These are phyloP conservation scores for Ceratobasidium sp. DNA, from an alignment of 1,284 basidiomycete species.

Conservation along the genomic window DNA sequence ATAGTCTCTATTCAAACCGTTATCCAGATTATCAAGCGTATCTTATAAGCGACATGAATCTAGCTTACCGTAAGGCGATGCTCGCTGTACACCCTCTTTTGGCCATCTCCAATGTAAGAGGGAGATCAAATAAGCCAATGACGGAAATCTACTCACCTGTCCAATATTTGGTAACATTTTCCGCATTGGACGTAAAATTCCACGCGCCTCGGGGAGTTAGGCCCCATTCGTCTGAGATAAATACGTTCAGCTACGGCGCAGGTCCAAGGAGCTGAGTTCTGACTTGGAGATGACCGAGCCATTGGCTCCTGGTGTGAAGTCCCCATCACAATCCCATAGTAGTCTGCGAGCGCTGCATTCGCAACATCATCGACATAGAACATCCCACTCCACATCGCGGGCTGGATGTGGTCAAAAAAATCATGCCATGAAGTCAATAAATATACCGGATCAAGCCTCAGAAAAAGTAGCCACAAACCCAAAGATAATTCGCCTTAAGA, in stretches of 20 bases:
- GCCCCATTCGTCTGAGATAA: conserved; percentile 63
- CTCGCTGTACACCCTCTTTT: conserved; percentile 62
- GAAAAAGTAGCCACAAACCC: conserved; percentile 53
- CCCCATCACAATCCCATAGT: conserved; percentile 74
- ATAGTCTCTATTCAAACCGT: conserved; percentile 59
- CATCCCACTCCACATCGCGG: conserved; percentile 57
- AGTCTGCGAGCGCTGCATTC: conserved; percentile 72
- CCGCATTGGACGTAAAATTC: conserved; percentile 67
- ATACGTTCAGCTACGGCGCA: conserved; percentile 36
- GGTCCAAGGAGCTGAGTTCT: background rate
- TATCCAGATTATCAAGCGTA: background rate
- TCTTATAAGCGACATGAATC: background rate
- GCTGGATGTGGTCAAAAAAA: conserved; percentile 41
- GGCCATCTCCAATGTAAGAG: background rate
- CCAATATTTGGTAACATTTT: conserved; percentile 69
- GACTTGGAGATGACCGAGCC: conserved; percentile 44
- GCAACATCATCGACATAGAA: conserved; percentile 73
- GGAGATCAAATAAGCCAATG: background rate
- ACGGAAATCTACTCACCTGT: conserved; percentile 46
- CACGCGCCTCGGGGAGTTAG: conserved; percentile 66
- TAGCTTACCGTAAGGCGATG: conserved; percentile 57
- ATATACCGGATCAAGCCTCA: background rate
- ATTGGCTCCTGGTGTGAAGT: conserved; percentile 61
- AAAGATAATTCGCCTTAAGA: conserved; percentile 75
- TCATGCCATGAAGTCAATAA: background rate